Base-by-base conservation (phyloP, 495 filamentous ascomycete species). In the Xylaria longipes region DNA sequence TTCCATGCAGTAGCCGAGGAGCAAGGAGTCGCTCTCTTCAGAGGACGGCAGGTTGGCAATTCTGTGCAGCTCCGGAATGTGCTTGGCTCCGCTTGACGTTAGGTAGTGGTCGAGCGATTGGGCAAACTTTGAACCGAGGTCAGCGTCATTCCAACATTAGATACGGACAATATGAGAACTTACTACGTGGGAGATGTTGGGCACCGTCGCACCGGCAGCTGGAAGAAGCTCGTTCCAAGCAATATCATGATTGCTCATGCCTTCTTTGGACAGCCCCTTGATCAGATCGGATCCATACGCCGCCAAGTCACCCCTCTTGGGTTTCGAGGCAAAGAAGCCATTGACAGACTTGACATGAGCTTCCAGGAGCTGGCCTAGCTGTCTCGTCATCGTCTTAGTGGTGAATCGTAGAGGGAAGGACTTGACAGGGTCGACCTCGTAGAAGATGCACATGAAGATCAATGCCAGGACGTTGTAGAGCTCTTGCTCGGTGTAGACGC, bases 31-130 rank as follows among this genome's bases (percentile, higher is more conserved):
- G 3, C 71, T 79, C 33, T 80, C 77, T 0, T 69, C 70, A 0
- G 76, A 78, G 1, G 79, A 41, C 0, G 82, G 76, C 45, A 79
- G 71, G 11, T 71, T 73, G 7, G 88, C 87, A 31, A 91, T 81
- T 11, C 79, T 80, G 76, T 89, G 84, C 74, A 94, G 86, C 39
- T 88, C 87, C 2, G 87, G 82, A 7, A 90, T 78, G 73, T 93
- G 84, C 31, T 80, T 61, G 48, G 84, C 82, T 69, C 89, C 88
- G 0, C 73, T 50, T 17, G 86, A 82, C 0, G 85, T 86, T 35
- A 94, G 83, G 82, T 93, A 97, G 83, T 89, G 95, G 76, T 97
- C 93, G 14, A 95, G 85, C 14, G 93, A 86, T 80, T 93, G 91
- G 11, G 92, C 90, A 73, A 96, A 84, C 83, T 85, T n/a, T 37